Base-by-base conservation (phyloP, 805 yeast genomes). In the Wickerhamiella parazyma region DNA sequence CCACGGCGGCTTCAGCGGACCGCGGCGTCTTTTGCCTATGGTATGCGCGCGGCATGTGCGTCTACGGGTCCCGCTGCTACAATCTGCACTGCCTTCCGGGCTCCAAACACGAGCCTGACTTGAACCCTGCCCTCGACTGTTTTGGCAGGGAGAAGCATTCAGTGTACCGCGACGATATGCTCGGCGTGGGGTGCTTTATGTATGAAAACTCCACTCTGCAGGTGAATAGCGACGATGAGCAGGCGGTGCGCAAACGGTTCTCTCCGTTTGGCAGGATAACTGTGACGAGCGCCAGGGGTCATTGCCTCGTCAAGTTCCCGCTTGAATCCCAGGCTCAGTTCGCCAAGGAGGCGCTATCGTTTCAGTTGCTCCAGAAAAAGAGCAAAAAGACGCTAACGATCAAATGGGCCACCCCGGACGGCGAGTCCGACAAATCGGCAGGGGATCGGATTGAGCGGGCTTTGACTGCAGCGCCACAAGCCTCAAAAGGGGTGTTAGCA, bases 321-420 rank as follows among this genome's bases (percentile, higher is more conserved):
- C 59, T 68, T 28, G 94, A 84, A 53, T 59, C 70, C 17, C 78
- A 72, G 55, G 96, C 96, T 0, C 96, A 89, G 59, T 91, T 89
- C 67, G 95, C 95, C 0, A 83, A 84, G 54, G 97, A 89, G 59
- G 94, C 94, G 1, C 84, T 89, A 95, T 73, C 79, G 33, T 78
- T 78, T 36, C 97, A 89, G 28, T 33, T 31, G 4, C 31, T 11
- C 5, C n/a, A 11, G 14, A 28, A 28, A n/a, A 28, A 28, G 12
- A 28, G 12, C 16, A 11, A n/a, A 4, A 28, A 28, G 7, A 7
- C 16, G 16, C 14, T 28, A 4, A 7, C n/a, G 31, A 28, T 28
- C 16, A 28, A 28, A 12, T 28, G 31, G 31, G 31, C 31, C 14
- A n/a, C 14, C 31, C 31, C 31, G 4, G 8, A 28, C 8, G 7